Conservation (phyloP, 345 rosid species). For the Ricinus communis region DNA sequence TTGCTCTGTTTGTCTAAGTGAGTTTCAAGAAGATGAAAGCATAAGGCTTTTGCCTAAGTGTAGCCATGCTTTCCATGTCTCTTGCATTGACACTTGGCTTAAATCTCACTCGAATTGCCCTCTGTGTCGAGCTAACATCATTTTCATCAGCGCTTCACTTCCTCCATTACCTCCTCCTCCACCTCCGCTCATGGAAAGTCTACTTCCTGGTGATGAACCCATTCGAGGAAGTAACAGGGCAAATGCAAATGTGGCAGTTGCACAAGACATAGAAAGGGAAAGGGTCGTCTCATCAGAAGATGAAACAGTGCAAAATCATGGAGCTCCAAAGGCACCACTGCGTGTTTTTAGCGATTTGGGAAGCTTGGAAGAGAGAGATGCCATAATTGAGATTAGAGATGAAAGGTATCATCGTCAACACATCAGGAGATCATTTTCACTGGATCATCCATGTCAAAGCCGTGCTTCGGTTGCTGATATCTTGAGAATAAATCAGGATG, state of each 20-base stretch:
- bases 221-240: no score
- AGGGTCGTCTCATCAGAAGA: no score
- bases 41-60: constrained; percentile 86
- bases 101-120: constrained; percentile 87
- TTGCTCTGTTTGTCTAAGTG: constrained; percentile 89
- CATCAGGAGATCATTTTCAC: constrained; percentile 48
- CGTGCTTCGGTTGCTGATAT: constrained; percentile 45
- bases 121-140: constrained; percentile 69
- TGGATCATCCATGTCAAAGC: constrained; percentile 64
- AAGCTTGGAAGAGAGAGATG: constrained; percentile 33
- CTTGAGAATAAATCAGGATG: constrained; percentile 33
- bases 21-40: constrained; percentile 71
- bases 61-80: constrained; percentile 74
- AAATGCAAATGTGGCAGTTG: no score
- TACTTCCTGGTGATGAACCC: no score
- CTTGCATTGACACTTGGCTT: constrained; percentile 92
- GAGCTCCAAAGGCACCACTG: constrained; percentile 31
- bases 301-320: background rate
- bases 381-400: constrained; percentile 40
- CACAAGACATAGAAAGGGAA: no score
- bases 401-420: constrained; percentile 21
- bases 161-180: no score
- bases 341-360: constrained; percentile 39
- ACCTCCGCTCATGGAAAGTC: constrained; percentile 27
- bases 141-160: no score